Evolutionary conservation across 495 filamentous ascomycete genomes (phyloP).

Genomic region (Lasiosphaeris hirsuta): DNA sequence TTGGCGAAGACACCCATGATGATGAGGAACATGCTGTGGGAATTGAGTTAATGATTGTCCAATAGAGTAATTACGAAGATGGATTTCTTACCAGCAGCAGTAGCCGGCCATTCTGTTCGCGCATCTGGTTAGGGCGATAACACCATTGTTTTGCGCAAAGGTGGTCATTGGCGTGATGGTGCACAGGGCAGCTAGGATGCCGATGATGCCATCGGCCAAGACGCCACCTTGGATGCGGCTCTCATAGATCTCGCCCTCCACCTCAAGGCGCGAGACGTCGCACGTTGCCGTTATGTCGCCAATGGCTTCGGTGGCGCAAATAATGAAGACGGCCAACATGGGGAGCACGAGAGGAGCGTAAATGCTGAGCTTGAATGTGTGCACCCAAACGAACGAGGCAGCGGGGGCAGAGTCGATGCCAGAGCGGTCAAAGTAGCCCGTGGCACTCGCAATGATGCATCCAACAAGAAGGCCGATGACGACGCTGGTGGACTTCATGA

Average conservation of each 20-base stretch:
- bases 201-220: slow-evolving; percentile 79
- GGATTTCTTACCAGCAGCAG: slow-evolving; percentile 45
- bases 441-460: slow-evolving; percentile 82
- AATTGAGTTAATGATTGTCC: background rate
- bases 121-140: slow-evolving; percentile 85
- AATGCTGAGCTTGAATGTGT: slow-evolving; percentile 75
- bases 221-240: slow-evolving; percentile 89
- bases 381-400: slow-evolving; percentile 84
- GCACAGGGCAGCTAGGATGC: slow-evolving; percentile 73
- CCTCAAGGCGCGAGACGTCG: slow-evolving; percentile 80
- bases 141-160: slow-evolving; percentile 82
- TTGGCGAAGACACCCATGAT: slow-evolving; percentile 90
- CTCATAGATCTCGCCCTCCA: slow-evolving; percentile 77
- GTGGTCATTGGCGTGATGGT: slow-evolving; percentile 84
- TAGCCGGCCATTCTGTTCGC: slow-evolving; percentile 87
- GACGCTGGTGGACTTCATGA: slow-evolving; percentile 65
- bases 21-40: slow-evolving; percentile 70
- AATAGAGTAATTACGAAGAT: slow-evolving; percentile 1
- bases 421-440: slow-evolving; percentile 73
- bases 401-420: slow-evolving; percentile 69
- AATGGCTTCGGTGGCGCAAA: slow-evolving; percentile 86
- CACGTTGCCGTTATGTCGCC: slow-evolving; percentile 73
- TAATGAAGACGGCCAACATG: slow-evolving; percentile 79
- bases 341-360: slow-evolving; percentile 86
- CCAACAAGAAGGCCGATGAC: slow-evolving; percentile 79